Base-by-base conservation (phyloP, 148 eudicot species). In the Nepenthes gracilis region DNA sequence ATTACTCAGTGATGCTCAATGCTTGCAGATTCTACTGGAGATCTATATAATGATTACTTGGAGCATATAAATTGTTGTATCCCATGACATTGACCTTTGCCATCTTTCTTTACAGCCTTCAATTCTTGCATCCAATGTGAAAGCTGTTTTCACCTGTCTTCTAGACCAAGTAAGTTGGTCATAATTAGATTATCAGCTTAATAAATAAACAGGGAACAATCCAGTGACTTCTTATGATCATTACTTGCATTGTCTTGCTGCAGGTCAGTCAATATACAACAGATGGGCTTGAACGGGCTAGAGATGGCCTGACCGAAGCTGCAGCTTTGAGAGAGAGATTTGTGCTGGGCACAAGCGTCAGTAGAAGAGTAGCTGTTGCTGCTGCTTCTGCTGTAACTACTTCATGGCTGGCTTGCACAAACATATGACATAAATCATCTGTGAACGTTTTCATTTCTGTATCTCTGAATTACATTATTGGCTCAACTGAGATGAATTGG, bases 351-450 rank as follows among this genome's bases (percentile, higher is more conserved):
- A 70, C 95, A 64, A 86, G 77, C 68, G 64, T 93, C 53, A 88
- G 89, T 65, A 80, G 92, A 72, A 79, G 99, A 79, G 99, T 93
- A 56, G 99, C 99, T 57, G 95, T 95, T 47, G 97, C 99, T 40
- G 97, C 97, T 77, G 97, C 97, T 75, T 89, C 99, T 64, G 99
- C 99, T 76, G 99, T 93, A 93, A 78, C 60, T 79, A 58, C 69
- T 71, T 72, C 35, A 58, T 52, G 64, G 55, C 54, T 58, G 32
- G 40, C 54, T 49, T 47, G 2, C 12, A 2, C 55, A 33, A 56
- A 43, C 13, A 47, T n/a, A 15, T 37, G 14, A 49, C 33, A 14
- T 43, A 54, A 10, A 9, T 15, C 4, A 6, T 45, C 32, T 32
- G 14, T 43, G 14, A 8, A 37, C 9, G 43, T 12, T 32, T 60